These are phyloP conservation scores for Xylaria palmicola DNA, from an alignment of 495 filamentous ascomycete genomes.

Conservation along the genomic window DNA sequence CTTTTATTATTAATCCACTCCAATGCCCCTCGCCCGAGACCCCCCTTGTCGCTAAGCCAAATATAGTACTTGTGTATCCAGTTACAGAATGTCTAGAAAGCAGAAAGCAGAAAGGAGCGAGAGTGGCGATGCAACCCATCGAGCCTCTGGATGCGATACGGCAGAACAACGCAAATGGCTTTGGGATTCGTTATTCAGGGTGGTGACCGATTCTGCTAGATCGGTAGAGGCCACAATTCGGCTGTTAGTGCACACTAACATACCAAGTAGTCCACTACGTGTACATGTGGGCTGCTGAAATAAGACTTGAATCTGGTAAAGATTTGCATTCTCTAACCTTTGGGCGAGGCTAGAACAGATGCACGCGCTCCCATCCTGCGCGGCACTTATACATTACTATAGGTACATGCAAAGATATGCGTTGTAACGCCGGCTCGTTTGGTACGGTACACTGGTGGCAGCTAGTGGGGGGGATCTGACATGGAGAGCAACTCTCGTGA, in stretches of 20 bases:
- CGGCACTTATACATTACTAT: constrained; percentile 10
- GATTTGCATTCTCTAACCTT: constrained; percentile 1
- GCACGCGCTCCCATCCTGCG: constrained; percentile 2
- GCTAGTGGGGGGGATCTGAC: constrained; percentile 8
- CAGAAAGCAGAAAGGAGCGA: not conserved
- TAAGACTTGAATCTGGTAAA: constrained; percentile 3
- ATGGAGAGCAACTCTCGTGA: not conserved
- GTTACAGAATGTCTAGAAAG: not conserved
- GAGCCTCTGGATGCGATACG: not conserved
- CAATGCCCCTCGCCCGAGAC: not conserved
- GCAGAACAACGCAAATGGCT: not conserved
- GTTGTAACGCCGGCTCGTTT: constrained; percentile 6
- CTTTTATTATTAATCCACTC: not conserved
- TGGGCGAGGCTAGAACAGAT: constrained; percentile 12
- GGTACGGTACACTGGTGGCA: constrained; percentile 10
- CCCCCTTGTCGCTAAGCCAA: not conserved
- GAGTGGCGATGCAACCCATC: not conserved
- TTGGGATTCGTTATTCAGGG: not conserved
- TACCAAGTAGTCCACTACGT: too few relatives aligned
- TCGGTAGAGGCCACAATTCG: not conserved
- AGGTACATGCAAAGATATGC: constrained; percentile 3
- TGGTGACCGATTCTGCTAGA: not conserved
- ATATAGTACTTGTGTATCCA: not conserved
- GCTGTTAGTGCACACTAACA: not conserved
- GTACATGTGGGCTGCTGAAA: not conserved